Percentiles rank a stretch among this genome's conserved stretches.
Evolutionary conservation across 2,329 filamentous ascomycete species (phyloP).

Genomic region (Elsinoe perseae): DNA sequence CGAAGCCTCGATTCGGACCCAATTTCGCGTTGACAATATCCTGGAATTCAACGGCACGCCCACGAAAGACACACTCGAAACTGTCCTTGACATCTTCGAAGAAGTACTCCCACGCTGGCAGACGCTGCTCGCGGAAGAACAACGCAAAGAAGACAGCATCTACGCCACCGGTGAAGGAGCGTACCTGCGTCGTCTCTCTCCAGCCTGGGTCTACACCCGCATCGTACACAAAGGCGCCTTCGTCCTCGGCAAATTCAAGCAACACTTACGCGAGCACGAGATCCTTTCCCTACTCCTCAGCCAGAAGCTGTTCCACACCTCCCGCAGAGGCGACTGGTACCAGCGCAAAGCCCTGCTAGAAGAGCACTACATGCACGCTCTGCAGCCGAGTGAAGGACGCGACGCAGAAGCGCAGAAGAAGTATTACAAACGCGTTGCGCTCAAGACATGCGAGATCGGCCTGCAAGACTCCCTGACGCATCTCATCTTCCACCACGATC

Average conservation of each 20-base stretch:
- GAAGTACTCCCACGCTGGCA: conserved; percentile 76
- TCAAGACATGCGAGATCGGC: conserved; percentile 74
- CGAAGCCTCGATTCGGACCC: conserved; percentile 73
- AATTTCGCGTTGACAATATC: conserved; percentile 72
- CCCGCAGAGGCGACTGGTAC: conserved; percentile 85
- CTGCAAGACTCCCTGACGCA: conserved; percentile 85
- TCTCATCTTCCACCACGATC: conserved; percentile 79
- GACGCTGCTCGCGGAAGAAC: conserved; percentile 62
- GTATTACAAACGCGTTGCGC: conserved; percentile 70
- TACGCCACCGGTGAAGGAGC: conserved; percentile 79
- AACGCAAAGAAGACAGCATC: conserved; percentile 64
- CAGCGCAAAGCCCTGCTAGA: conserved; percentile 89
- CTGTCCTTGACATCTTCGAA: conserved; percentile 64
- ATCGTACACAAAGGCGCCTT: conserved; percentile 82
- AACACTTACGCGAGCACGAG: conserved; percentile 67
- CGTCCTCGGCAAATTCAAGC: conserved; percentile 72
- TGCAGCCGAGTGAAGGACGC: conserved; percentile 44
- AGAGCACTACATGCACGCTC: conserved; percentile 81
- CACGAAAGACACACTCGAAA: conserved; percentile 55
- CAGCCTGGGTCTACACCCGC: conserved; percentile 86
- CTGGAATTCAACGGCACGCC: conserved; percentile 71
- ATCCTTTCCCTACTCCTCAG: conserved; percentile 66
- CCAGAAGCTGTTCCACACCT: conserved; percentile 77
- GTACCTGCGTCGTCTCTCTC: conserved; percentile 82
- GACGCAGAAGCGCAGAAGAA: conserved; percentile 61